Evolutionary conservation across 1,284 basidiomycete genomes (phyloP).

Genomic region (Lentinula novae-zelandiae): DNA sequence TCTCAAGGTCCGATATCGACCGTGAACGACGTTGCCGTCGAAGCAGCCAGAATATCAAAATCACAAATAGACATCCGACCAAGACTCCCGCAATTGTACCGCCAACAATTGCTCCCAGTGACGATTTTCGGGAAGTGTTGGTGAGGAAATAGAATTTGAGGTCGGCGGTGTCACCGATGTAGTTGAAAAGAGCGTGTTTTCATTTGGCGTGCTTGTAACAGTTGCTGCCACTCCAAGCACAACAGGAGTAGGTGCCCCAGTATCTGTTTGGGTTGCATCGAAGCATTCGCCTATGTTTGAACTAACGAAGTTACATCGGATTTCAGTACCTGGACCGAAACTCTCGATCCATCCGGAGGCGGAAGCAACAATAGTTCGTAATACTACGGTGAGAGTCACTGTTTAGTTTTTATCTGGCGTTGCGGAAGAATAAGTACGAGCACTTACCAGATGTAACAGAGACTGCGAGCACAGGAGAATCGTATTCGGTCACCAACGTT

Average conservation of each 20-base stretch:
- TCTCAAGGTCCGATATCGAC: background rate
- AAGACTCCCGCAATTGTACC: background rate
- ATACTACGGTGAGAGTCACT: background rate
- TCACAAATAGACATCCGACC: background rate
- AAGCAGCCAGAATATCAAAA: background rate
- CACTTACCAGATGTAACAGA: background rate
- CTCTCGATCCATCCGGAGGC: background rate
- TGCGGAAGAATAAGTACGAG: background rate
- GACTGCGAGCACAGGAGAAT: background rate
- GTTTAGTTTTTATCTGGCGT: background rate
- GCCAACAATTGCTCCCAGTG: background rate
- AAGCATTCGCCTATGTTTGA: background rate
- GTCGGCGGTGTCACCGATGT: no score
- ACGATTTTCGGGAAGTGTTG: background rate
- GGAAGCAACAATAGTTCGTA: background rate
- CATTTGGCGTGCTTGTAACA: background rate
- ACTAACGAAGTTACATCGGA: background rate
- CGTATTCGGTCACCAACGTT: background rate
- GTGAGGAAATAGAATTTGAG: background rate
- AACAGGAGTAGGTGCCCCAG: background rate
- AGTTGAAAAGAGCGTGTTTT: background rate
- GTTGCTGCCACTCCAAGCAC: background rate
- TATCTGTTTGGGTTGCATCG: background rate
- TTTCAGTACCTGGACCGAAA: background rate
- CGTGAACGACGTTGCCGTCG: background rate